phyloP scores from a whole-genome alignment of 148 eudicot species.

The Chenopodium berlandieri region DNA sequence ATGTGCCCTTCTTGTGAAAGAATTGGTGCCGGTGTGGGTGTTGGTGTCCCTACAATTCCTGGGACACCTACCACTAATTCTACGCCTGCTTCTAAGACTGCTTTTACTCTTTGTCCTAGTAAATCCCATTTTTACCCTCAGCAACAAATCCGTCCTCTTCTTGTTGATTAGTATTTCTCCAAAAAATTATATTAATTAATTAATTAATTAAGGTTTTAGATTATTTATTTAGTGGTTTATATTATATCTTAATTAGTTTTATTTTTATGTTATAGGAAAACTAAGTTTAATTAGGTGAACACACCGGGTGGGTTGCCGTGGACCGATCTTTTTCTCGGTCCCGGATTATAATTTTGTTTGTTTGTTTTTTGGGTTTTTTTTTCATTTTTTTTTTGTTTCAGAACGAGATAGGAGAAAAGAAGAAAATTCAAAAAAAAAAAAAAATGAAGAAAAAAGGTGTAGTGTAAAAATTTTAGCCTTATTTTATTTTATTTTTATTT shows the following conservation, averaged over 20 bases:
- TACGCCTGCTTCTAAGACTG: slow-evolving; percentile 19
- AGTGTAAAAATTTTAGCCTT: slow-evolving; percentile 9
- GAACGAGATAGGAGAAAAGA: background rate
- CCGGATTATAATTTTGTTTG: slow-evolving; percentile 24
- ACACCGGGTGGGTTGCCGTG: slow-evolving; percentile 9
- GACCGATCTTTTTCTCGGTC: slow-evolving; percentile 35
- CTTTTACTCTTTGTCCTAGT: slow-evolving; percentile 35
- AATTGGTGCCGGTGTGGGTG: slow-evolving; percentile 28
- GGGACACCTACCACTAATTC: background rate
- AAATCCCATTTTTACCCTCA: slow-evolving; percentile 42
- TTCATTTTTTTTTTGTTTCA: background rate
- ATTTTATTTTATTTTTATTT: background rate
- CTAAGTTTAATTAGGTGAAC: slow-evolving; percentile 3
- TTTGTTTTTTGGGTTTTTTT: slow-evolving; percentile 13
- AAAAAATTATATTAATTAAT: background rate
- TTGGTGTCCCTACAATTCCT: slow-evolving; percentile 6
- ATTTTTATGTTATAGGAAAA: background rate
- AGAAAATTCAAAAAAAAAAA: background rate
- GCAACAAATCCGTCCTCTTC: slow-evolving; percentile 49
- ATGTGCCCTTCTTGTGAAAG: slow-evolving; percentile 86
- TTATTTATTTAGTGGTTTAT: background rate
- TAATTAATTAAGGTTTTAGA: background rate
- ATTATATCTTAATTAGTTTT: background rate
- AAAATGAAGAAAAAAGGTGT: background rate
- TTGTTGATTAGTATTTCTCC: slow-evolving; percentile 30